Evolutionary conservation across 768 basidiomycete genomes (phyloP), one percentile per base, ranked within the genome.

Genomic region (Lactarius deliciosus): DNA sequence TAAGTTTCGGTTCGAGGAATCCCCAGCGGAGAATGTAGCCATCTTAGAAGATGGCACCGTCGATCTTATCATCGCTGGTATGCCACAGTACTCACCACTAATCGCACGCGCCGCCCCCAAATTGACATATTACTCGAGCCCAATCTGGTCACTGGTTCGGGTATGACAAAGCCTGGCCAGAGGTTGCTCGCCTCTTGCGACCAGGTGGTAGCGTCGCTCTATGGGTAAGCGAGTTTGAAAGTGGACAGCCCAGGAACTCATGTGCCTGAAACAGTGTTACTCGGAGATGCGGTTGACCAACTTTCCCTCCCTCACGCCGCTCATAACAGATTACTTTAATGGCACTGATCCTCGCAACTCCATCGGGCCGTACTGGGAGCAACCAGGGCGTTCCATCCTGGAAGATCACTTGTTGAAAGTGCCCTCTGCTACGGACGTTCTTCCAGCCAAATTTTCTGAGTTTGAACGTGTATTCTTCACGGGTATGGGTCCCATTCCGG

Each of bases 111-210:
- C 36, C 1, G 15, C 61, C 56, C 58, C 61, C 45, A 62, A 60
- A 63, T 38, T 9, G 32, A 50, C 34, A 32, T 65, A 22, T 55
- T 9, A 36, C 15, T 5, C n/a, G 3, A 91, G 91, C 89, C 1
- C 91, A 91, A 76, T 86, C 91, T 0, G 85, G 85, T 3, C 92
- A 94, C 73, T 92, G 91, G 91, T 94, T 93, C 72, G 81, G 92
- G 71, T 90, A 87, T 83, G 74, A 76, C 7, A 84, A 82, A 70
- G 79, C 89, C 8, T 94, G 91, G 90, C 83, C 82, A 3, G 88
- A 92, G 75, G 77, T 85, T 0, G 79, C 80, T 13, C 79, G 88
- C 3, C 81, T 89, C 9, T 76, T 93, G 50, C 79, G 83, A 58
- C 80, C 79, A 9, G 81, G 84, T 18, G 92, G 90, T 3, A 87